These are phyloP conservation scores for Pachysandra terminalis DNA, from an alignment of 164 flowering plant genomes.

Conservation along the genomic window DNA sequence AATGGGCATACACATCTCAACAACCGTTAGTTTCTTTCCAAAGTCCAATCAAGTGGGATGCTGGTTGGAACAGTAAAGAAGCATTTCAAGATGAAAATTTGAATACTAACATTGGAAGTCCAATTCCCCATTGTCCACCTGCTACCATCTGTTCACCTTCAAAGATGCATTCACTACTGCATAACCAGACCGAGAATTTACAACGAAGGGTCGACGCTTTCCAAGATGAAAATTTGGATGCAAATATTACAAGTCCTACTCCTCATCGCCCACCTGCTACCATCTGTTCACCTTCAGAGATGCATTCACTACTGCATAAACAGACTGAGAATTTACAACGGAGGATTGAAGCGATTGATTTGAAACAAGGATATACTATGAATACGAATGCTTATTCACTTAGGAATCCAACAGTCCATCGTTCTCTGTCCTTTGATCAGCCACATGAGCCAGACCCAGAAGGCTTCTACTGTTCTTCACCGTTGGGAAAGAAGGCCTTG, in stretches of 20 bases:
- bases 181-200: conserved; percentile 12
- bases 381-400: conserved; percentile 11
- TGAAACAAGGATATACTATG: conserved; percentile 14
- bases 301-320: background rate
- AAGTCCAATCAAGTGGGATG: background rate
- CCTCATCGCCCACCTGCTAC: background rate
- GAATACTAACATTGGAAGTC: conserved; percentile 29
- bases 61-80: conserved; percentile 16
- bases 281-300: conserved; percentile 1
- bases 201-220: conserved; percentile 8
- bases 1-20: conserved; percentile 3
- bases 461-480: conserved; percentile 12
- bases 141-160: background rate
- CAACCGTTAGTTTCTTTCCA: conserved; percentile 8
- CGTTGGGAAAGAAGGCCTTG: conserved; percentile 19
- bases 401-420: conserved; percentile 22
- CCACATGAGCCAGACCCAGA: conserved; percentile 14
- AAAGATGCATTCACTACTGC: background rate
- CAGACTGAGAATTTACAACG: conserved; percentile 8
- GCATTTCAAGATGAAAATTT: conserved; percentile 37
- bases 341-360: conserved; percentile 25
- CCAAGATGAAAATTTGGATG: conserved; percentile 38
- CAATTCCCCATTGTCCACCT: conserved; percentile 7
- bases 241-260: conserved; percentile 26
- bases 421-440: conserved; percentile 36